These are phyloP conservation scores for Eucalyptus marginata DNA, from an alignment of 345 rosid genomes.

Conservation along the genomic window DNA sequence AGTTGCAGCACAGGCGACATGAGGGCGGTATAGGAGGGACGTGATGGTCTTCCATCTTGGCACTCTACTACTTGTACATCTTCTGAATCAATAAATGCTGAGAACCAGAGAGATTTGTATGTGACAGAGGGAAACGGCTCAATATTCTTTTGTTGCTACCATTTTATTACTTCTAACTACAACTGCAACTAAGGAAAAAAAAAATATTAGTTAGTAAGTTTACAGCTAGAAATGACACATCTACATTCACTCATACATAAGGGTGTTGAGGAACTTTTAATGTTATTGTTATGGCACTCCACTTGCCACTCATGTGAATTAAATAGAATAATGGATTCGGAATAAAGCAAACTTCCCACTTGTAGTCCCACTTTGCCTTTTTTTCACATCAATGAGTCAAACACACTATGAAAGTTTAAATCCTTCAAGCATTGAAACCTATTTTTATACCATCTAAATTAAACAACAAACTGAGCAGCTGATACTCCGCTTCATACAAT, in stretches of 20 bases:
- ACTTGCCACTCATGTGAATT: background rate
- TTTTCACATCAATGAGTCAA: background rate
- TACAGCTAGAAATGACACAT: background rate
- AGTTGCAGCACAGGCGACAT: background rate
- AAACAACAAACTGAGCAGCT: background rate
- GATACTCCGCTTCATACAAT: background rate
- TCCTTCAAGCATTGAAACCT: background rate
- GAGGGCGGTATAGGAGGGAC: background rate
- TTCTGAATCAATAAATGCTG: background rate
- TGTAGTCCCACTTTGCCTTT: background rate
- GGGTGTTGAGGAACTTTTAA: background rate
- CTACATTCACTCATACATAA: background rate
- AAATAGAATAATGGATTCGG: background rate
- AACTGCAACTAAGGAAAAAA: background rate
- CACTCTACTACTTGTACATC: background rate
- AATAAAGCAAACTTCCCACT: background rate
- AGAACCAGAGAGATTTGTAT: background rate
- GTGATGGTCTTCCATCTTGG: background rate
- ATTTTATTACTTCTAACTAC: background rate
- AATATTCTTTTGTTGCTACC: background rate
- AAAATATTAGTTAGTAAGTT: background rate
- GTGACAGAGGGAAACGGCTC: background rate
- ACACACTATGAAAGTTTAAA: background rate
- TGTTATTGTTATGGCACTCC: background rate
- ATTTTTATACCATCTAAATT: background rate